Conservation (phyloP, 2,329 filamentous ascomycete genomes). For the Cryphonectria radicalis region DNA sequence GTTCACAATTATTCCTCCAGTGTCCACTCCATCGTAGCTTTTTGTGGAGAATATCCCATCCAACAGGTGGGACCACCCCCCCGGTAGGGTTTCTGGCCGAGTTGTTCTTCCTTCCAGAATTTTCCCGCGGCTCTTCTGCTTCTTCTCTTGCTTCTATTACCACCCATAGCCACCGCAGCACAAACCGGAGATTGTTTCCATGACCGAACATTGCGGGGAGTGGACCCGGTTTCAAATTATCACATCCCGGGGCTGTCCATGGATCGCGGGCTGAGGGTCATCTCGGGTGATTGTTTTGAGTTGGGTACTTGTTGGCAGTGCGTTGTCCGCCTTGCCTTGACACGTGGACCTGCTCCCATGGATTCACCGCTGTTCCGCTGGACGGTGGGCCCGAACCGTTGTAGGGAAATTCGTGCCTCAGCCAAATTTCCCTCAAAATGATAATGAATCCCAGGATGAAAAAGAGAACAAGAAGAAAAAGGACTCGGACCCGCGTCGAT, state of each 20-base stretch:
- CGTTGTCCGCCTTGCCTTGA: conserved; percentile 5
- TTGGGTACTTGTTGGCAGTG: background rate
- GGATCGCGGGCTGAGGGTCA: background rate
- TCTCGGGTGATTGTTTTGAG: conserved; percentile 3
- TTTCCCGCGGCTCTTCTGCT: background rate
- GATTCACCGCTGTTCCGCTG: conserved; percentile 7
- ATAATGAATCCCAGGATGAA: background rate
- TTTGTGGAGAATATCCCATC: background rate
- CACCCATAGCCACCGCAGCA: background rate
- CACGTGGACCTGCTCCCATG: conserved; percentile 9
- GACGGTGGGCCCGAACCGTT: background rate
- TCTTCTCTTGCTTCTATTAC: background rate
- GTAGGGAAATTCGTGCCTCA: background rate
- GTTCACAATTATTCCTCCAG: background rate
- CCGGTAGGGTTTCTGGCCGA: background rate
- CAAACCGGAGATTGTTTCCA: background rate
- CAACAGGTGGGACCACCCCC: no score
- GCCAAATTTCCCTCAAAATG: conserved; percentile 3
- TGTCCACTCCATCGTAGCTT: background rate
- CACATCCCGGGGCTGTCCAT: background rate
- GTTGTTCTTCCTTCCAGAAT: background rate
- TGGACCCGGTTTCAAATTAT: conserved; percentile 3
- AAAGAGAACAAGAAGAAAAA: background rate
- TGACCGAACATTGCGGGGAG: background rate
- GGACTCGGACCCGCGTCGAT: no score